Base-by-base conservation (phyloP, 495 filamentous ascomycete species). In the Niebla homalea region DNA sequence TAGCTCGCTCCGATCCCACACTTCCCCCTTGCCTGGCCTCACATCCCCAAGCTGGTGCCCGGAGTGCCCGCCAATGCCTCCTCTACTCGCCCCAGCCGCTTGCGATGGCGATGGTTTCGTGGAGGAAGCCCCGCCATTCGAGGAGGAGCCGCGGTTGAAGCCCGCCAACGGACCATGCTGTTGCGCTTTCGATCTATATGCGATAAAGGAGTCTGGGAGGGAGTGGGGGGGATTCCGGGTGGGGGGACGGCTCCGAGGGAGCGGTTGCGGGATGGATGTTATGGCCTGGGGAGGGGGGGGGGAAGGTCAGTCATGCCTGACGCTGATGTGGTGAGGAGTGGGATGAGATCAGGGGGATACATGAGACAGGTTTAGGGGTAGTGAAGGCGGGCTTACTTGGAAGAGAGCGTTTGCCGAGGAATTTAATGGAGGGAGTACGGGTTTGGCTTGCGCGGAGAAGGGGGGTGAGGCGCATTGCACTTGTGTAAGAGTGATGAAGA, bases 111-210 rank as follows among this genome's bases (percentile, higher is more conserved):
- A 11, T 11, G 44, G 11, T 58, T 70, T 68, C 35, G 66, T 60
- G 14, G 56, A 36, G 1, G 46, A 1, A 14, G 51, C 52, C 10
- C 49, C 25, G 0, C 36, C 29, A 3, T 43, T 21, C 7, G 12
- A 5, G 65, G 62, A 58, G 56, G 62, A 72, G 66, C 57, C 69
- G 32, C 60, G 53, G 26, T 44, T 71, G 57, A 76, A 73, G 54
- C 75, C 75, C 51, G 66, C 73, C 43, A 97, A 79, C 10, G 92
- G 92, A 19, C 92, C 92, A 66, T 95, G 89, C 64, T 95, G 90
- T 66, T 88, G 84, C 22, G 90, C 93, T 67, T 87, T 87, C 63
- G 82, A 78, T 60, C 92, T 83, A 78, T 98, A 98, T 58, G 79
- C 71, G 53, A 87, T 87, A 73, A 98, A 98, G 40, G 84, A 84